Conservation (phyloP, 495 filamentous ascomycete genomes). For the Podospora pseudopauciseta region DNA sequence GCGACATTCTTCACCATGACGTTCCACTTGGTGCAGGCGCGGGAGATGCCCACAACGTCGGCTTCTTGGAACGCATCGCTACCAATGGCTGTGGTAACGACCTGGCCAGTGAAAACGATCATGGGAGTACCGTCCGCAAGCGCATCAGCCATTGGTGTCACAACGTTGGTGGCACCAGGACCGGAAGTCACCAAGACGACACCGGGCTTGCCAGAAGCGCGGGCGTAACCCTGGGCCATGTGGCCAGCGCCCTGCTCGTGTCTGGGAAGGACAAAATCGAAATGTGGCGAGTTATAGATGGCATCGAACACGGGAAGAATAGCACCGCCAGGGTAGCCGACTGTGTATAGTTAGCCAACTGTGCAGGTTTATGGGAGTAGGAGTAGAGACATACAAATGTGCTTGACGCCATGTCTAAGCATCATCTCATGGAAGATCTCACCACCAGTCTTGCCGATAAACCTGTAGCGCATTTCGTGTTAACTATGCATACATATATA, state of each 20-base stretch:
- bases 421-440: conserved; percentile 99
- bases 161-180: conserved; percentile 73
- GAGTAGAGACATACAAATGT: conserved; percentile 66
- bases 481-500: conserved; percentile 16
- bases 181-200: conserved; percentile 78
- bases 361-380: conserved; percentile 8
- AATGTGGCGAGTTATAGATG: conserved; percentile 76
- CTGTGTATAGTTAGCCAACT: conserved; percentile 31
- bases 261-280: conserved; percentile 70
- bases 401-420: conserved; percentile 85
- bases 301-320: conserved; percentile 84
- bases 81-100: conserved; percentile 66
- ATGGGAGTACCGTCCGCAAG: conserved; percentile 74
- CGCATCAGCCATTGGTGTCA: conserved; percentile 76
- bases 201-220: conserved; percentile 69
- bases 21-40: conserved; percentile 82
- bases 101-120: conserved; percentile 78
- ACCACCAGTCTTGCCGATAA: conserved; percentile 92
- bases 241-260: conserved; percentile 80
- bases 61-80: conserved; percentile 81
- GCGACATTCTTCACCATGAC: conserved; percentile 79
- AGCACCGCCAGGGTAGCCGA: conserved; percentile 74
- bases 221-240: conserved; percentile 77
- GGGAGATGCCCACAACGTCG: conserved; percentile 71
- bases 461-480: conserved; percentile 50